Conservation (phyloP, 495 filamentous ascomycete genomes). For the Trichoderma orchidacearum region DNA sequence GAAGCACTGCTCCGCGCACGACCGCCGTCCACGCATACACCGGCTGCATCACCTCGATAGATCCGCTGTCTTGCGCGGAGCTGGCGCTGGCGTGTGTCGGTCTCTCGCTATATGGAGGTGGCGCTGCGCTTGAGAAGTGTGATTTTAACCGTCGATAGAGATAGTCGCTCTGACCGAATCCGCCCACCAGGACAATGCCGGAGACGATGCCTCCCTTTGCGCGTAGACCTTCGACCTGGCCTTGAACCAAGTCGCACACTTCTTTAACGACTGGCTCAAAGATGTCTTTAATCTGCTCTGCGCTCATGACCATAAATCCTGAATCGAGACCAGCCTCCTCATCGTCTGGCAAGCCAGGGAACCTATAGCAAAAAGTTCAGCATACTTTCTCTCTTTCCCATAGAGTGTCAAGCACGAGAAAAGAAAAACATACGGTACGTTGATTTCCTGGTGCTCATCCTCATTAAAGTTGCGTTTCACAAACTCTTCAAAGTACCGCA, state of each 20-base stretch:
- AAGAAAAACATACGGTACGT: slow-evolving; percentile 38
- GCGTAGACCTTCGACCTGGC: slow-evolving; percentile 45
- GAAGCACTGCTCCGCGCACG: slow-evolving; percentile 51
- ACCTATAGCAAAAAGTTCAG: slow-evolving; percentile 15
- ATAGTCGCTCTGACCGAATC: slow-evolving; percentile 56
- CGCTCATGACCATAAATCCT: slow-evolving; percentile 51
- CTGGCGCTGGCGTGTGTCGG: slow-evolving; percentile 39
- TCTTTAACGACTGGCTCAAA: slow-evolving; percentile 54
- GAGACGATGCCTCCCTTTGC: slow-evolving; percentile 49
- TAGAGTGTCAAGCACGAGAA: background rate
- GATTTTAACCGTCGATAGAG: slow-evolving; percentile 50
- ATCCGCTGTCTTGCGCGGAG: slow-evolving; percentile 23
- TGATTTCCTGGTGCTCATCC: slow-evolving; percentile 54
- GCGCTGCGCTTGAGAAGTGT: slow-evolving; percentile 50
- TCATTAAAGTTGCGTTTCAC: slow-evolving; percentile 65
- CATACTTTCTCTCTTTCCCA: background rate
- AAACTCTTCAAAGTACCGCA: slow-evolving; percentile 52
- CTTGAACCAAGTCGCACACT: slow-evolving; percentile 45
- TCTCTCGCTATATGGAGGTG: slow-evolving; percentile 52
- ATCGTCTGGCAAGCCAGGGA: slow-evolving; percentile 59
- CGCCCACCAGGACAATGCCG: slow-evolving; percentile 55
- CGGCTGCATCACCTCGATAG: slow-evolving; percentile 63
- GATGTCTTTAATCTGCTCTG: slow-evolving; percentile 44
- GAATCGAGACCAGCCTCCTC: slow-evolving; percentile 45
- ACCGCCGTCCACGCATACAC: slow-evolving; percentile 69